These are phyloP conservation scores for Candida pseudoglaebosa DNA, from an alignment of 805 yeast genomes.

Conservation along the genomic window DNA sequence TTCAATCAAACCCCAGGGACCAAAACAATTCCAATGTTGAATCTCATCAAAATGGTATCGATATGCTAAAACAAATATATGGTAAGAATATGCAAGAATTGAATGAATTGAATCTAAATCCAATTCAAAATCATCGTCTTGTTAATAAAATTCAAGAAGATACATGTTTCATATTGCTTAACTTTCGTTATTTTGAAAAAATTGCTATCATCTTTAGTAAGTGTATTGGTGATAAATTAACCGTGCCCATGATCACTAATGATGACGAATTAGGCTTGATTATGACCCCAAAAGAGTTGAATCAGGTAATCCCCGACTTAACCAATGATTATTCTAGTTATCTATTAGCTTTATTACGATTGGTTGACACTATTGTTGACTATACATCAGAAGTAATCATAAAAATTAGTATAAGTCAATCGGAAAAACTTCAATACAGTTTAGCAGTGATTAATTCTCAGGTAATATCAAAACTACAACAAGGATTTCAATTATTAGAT, in stretches of 20 bases:
- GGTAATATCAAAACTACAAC: slow-evolving; percentile 19
- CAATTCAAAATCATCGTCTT: slow-evolving; percentile 16
- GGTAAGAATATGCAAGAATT: slow-evolving; percentile 5
- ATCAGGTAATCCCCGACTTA: slow-evolving; percentile 5
- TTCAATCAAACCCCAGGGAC: no score
- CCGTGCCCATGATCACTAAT: slow-evolving; percentile 8
- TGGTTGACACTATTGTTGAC: slow-evolving; percentile 21
- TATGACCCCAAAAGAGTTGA: slow-evolving; percentile 16
- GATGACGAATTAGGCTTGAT: slow-evolving; percentile 14
- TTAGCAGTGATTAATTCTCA: slow-evolving; percentile 19
- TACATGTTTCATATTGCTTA: slow-evolving; percentile 14
- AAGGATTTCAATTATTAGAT: slow-evolving; percentile 25
- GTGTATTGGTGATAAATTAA: slow-evolving; percentile 1
- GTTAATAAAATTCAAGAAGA: slow-evolving; percentile 18
- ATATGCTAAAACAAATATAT: slow-evolving; percentile 5
- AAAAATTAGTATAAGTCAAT: slow-evolving; percentile 13
- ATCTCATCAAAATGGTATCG: slow-evolving; percentile 1
- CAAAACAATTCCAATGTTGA: no score
- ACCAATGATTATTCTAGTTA: slow-evolving; percentile 18
- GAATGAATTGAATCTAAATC: slow-evolving; percentile 10
- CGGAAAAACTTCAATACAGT: slow-evolving; percentile 12
- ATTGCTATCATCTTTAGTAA: slow-evolving; percentile 10
- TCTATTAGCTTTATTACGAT: slow-evolving; percentile 18
- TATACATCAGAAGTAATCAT: slow-evolving; percentile 23
- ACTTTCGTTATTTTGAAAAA: slow-evolving; percentile 15